phyloP scores from a whole-genome alignment of 768 basidiomycete species.

The Psilocybe cubensis region DNA sequence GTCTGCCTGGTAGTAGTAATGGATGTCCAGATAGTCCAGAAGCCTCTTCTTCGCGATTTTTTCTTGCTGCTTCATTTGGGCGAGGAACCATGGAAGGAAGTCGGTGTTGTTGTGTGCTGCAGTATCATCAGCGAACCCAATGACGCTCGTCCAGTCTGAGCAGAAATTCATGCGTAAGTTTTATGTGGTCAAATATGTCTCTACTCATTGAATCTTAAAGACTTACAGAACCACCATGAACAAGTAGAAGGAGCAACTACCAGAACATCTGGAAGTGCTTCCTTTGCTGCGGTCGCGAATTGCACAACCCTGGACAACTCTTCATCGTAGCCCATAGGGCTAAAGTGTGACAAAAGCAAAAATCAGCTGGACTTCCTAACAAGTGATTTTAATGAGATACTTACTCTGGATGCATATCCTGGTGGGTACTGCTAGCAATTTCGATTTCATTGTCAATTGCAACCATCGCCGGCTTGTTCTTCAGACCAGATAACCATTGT shows the following conservation, averaged over 20 bases:
- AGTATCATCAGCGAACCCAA: conserved; percentile 48
- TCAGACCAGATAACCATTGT: conserved; percentile 47
- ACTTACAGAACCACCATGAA: conserved; percentile 49
- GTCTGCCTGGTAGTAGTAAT: conserved; percentile 57
- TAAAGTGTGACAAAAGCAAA: conserved; percentile 18
- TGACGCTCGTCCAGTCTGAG: conserved; percentile 53
- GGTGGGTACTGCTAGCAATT: conserved; percentile 54
- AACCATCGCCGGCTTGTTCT: conserved; percentile 50
- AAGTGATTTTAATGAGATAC: conserved; percentile 6
- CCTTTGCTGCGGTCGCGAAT: conserved; percentile 44
- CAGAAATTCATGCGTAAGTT: too few species aligned
- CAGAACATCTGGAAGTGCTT: conserved; percentile 43
- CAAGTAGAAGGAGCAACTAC: conserved; percentile 53
- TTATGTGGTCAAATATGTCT: not conserved
- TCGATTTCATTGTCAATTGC: conserved; percentile 62
- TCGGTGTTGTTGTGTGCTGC: conserved; percentile 54
- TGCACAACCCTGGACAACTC: conserved; percentile 48
- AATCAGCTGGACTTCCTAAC: not conserved
- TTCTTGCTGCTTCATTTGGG: conserved; percentile 46
- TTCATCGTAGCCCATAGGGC: conserved; percentile 53
- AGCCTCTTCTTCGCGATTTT: conserved; percentile 40
- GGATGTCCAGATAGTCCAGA: conserved; percentile 58
- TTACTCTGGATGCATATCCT: conserved; percentile 58
- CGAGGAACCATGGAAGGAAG: conserved; percentile 60
- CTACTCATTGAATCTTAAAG: not conserved